A percentile compares a stretch with the other conserved stretches of the same genome.
Conservation (phyloP, 352 stramenopile genomes). For the Phytopythium litorale region DNA sequence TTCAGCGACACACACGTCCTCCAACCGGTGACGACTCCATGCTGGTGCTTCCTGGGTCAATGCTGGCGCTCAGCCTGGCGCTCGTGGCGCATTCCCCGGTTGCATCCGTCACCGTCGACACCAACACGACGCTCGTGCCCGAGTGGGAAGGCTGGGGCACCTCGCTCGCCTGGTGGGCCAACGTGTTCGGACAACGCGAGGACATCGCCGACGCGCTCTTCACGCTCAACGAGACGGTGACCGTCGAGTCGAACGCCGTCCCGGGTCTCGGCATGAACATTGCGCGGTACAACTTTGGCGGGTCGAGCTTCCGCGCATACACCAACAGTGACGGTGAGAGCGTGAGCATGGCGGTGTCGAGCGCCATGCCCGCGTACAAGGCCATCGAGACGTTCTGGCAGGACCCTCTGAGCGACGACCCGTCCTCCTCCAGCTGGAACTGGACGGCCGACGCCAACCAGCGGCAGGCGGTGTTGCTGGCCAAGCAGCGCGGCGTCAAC, state of each 20-base stretch:
- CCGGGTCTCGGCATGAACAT: slow-evolving; percentile 52
- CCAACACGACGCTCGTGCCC: slow-evolving; percentile 10
- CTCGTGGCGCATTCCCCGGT: neutral
- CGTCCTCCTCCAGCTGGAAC: slow-evolving; percentile 40
- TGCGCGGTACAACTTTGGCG: slow-evolving; percentile 60
- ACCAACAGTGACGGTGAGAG: slow-evolving; percentile 34
- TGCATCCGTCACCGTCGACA: neutral
- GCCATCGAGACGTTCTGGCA: slow-evolving; percentile 54
- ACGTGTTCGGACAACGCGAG: slow-evolving; percentile 48
- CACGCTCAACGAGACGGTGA: slow-evolving; percentile 35
- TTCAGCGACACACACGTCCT: neutral
- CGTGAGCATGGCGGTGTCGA: slow-evolving; percentile 38
- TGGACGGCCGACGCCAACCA: slow-evolving; percentile 41
- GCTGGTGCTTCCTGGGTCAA: neutral
- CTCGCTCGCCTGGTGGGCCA: slow-evolving; percentile 62
- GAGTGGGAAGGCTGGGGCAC: slow-evolving; percentile 58
- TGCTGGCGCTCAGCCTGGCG: neutral
- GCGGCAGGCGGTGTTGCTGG: slow-evolving; percentile 35
- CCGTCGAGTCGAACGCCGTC: slow-evolving; percentile 19
- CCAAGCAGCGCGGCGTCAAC: slow-evolving; percentile 32
- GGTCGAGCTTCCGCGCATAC: slow-evolving; percentile 27
- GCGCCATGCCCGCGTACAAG: slow-evolving; percentile 50
- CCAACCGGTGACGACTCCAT: neutral
- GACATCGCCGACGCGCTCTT: slow-evolving; percentile 56
- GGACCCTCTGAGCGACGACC: slow-evolving; percentile 42